phyloP scores from a whole-genome alignment of 306 rosid genomes.

The Cercis canadensis region DNA sequence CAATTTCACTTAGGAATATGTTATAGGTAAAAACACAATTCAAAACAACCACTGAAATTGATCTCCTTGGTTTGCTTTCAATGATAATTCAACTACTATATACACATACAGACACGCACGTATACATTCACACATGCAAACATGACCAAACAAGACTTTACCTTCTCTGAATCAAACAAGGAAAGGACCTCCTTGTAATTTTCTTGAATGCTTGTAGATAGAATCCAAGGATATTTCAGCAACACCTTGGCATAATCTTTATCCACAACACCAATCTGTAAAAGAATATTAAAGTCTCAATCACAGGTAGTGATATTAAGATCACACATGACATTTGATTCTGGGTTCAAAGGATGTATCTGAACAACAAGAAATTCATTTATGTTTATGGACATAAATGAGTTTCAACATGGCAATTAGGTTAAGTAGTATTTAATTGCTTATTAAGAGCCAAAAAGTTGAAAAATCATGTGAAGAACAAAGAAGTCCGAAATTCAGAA shows the following conservation, averaged over 20 bases:
- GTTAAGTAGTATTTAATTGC: no score
- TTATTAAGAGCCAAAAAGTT: background rate
- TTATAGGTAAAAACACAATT: slow-evolving; percentile 11
- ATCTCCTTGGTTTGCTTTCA: slow-evolving; percentile 25
- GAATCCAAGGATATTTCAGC: slow-evolving; percentile 83
- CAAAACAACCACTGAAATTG: slow-evolving; percentile 5
- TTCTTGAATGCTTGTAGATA: slow-evolving; percentile 68
- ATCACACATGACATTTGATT: background rate
- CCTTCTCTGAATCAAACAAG: slow-evolving; percentile 67
- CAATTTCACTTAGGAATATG: slow-evolving; percentile 29
- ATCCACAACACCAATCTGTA: slow-evolving; percentile 64
- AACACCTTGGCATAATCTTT: slow-evolving; percentile 57
- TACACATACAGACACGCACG: slow-evolving; percentile 7
- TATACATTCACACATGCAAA: slow-evolving; percentile 24
- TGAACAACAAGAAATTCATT: background rate
- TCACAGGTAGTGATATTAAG: slow-evolving; percentile 13
- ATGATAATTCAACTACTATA: background rate
- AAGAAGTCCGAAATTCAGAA: background rate
- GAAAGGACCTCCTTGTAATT: slow-evolving; percentile 60
- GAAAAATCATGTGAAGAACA: background rate
- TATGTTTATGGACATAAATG: background rate
- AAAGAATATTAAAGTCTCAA: slow-evolving; percentile 29
- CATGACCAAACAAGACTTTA: slow-evolving; percentile 35
- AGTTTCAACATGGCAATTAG: no score
- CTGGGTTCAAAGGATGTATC: background rate